A percentile compares a stretch with the other conserved stretches of the same genome.
Conservation (phyloP, 2,329 filamentous ascomycete species). For the Aureobasidium melanogenum region DNA sequence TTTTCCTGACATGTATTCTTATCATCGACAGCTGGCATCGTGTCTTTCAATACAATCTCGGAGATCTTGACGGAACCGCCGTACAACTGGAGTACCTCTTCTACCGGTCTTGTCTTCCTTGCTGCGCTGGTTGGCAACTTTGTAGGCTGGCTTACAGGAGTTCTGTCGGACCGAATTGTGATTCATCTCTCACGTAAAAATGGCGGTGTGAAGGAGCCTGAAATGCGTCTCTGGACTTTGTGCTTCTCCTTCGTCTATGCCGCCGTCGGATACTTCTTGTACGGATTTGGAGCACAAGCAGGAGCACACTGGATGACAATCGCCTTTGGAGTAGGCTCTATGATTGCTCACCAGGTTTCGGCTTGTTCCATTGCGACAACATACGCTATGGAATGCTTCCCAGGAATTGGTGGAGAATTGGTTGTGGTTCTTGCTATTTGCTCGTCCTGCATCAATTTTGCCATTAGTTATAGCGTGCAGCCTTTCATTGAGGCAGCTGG, state of each 20-base stretch:
- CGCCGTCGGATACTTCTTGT: constrained; percentile 29
- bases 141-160: constrained; percentile 26
- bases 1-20: not conserved
- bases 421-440: constrained; percentile 23
- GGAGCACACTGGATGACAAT: constrained; percentile 29
- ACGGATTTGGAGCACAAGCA: constrained; percentile 30
- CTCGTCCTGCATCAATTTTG: constrained; percentile 28
- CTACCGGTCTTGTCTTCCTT: constrained; percentile 21
- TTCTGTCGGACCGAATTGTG: constrained; percentile 34
- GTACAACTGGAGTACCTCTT: constrained; percentile 28
- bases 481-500: constrained; percentile 30
- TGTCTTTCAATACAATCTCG: constrained; percentile 34
- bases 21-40: constrained; percentile 23
- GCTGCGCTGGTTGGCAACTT: constrained; percentile 19
- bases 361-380: constrained; percentile 32
- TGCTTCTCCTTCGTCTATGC: constrained; percentile 26
- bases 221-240: constrained; percentile 27
- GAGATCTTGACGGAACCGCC: constrained; percentile 28
- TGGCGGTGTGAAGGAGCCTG: constrained; percentile 19
- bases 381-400: constrained; percentile 35
- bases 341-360: constrained; percentile 34
- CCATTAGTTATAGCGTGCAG: constrained; percentile 32
- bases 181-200: constrained; percentile 20
- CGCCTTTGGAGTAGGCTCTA: constrained; percentile 28
- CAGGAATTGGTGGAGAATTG: constrained; percentile 20